A percentile compares a stretch with the other conserved stretches of the same genome.
These are phyloP conservation scores for Inga oerstediana DNA, from an alignment of 306 rosid species.

Conservation along the genomic window DNA sequence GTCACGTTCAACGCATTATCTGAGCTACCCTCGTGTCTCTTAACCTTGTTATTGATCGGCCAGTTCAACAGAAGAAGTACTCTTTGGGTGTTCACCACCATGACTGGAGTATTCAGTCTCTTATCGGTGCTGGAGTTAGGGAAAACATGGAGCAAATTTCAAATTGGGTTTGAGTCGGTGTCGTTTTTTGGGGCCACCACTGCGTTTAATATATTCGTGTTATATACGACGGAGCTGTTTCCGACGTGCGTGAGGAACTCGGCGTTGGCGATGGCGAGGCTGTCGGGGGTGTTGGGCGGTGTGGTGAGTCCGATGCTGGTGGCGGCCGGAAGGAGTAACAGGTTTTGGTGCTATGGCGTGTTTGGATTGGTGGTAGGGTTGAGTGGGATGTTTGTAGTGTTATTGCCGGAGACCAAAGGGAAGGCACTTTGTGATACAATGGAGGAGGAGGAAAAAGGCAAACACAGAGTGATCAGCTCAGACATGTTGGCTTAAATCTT, in stretches of 20 bases:
- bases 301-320: slow-evolving; percentile 56
- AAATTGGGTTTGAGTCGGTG: slow-evolving; percentile 51
- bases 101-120: slow-evolving; percentile 55
- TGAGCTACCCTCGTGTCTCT: slow-evolving; percentile 57
- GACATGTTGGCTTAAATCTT: background rate
- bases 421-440: slow-evolving; percentile 56
- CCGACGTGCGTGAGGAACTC: slow-evolving; percentile 75
- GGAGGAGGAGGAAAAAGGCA: slow-evolving; percentile 61
- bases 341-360: slow-evolving; percentile 54
- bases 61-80: slow-evolving; percentile 51
- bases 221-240: slow-evolving; percentile 60
- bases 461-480: background rate
- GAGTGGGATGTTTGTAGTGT: slow-evolving; percentile 51
- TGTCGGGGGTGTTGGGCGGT: slow-evolving; percentile 73
- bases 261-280: slow-evolving; percentile 66
- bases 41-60: slow-evolving; percentile 40
- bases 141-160: slow-evolving; percentile 27
- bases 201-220: slow-evolving; percentile 42
- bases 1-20: slow-evolving; percentile 66
- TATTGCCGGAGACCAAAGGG: slow-evolving; percentile 69
- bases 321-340: slow-evolving; percentile 45
- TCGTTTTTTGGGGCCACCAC: slow-evolving; percentile 63
- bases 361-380: slow-evolving; percentile 57
- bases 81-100: slow-evolving; percentile 24
- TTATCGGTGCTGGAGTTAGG: slow-evolving; percentile 36